phyloP scores from a whole-genome alignment of 2,329 filamentous ascomycete genomes.

The Penicillium aurantiogriseum region DNA sequence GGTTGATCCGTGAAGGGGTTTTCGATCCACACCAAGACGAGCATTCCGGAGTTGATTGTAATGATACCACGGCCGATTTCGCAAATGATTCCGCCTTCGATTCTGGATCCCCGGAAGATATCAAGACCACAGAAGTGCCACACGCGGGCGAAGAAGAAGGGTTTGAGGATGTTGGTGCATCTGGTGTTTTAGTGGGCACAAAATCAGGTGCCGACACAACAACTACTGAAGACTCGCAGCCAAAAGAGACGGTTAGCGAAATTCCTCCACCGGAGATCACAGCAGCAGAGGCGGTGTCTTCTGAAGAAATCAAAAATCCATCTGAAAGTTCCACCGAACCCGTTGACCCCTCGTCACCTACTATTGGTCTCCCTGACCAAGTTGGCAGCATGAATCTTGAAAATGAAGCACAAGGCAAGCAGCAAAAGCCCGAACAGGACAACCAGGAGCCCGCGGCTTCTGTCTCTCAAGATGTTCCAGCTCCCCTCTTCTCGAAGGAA shows the following conservation, averaged over 20 bases:
- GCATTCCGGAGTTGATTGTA: slow-evolving; percentile 57
- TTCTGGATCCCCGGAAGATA: slow-evolving; percentile 59
- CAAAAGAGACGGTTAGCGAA: neutral
- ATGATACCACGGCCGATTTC: slow-evolving; percentile 48
- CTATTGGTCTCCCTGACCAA: slow-evolving; percentile 55
- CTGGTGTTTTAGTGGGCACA: slow-evolving; percentile 70
- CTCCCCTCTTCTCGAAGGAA: slow-evolving; percentile 60
- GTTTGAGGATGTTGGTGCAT: slow-evolving; percentile 79
- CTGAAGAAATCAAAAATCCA: slow-evolving; percentile 5
- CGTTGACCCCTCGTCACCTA: slow-evolving; percentile 48
- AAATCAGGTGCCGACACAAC: slow-evolving; percentile 59
- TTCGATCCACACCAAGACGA: slow-evolving; percentile 52
- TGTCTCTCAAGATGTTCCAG: slow-evolving; percentile 66
- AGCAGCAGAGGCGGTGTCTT: neutral
- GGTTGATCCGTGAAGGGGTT: slow-evolving; percentile 72
- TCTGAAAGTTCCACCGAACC: slow-evolving; percentile 26
- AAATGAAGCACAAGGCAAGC: slow-evolving; percentile 14
- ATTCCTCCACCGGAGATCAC: neutral
- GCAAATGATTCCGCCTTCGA: slow-evolving; percentile 44
- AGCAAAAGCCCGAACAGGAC: slow-evolving; percentile 1
- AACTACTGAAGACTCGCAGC: slow-evolving; percentile 15
- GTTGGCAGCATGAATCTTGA: slow-evolving; percentile 60
- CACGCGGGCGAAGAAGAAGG: slow-evolving; percentile 85
- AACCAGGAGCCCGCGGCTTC: slow-evolving; percentile 43
- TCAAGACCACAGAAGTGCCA: slow-evolving; percentile 71